Base-by-base conservation (phyloP, 768 basidiomycete genomes). In the Cystofilobasidium macerans region DNA sequence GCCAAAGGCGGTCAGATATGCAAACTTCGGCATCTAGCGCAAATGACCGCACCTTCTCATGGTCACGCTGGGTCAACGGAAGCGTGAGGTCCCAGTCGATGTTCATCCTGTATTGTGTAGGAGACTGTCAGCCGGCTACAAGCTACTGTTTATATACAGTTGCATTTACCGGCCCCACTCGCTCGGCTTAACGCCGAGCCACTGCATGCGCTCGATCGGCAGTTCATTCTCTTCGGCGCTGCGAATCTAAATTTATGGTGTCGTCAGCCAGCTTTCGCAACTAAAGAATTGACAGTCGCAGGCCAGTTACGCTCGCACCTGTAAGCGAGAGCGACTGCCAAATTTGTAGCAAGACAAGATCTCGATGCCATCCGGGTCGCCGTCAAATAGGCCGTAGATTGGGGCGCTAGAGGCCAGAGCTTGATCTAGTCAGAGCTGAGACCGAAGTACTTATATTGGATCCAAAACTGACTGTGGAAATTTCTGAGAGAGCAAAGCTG, bases 291-390 rank as follows among this genome's bases (percentile, higher is more conserved):
- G n/a, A n/a, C n/a, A n/a, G n/a, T n/a, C n/a, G n/a, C n/a, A n/a
- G n/a, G n/a, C n/a, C n/a, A n/a, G n/a, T n/a, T n/a, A n/a, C n/a
- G n/a, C n/a, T n/a, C 87, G 48, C 79, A 79, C 76, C 91, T 80
- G 42, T 77, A 78, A 58, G 75, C 76, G 65, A n/a, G 78, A 58
- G 75, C 76, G 65, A n/a, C 90, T 92, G 13, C 95, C 95, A 71
- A 82, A 83, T 68, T 83, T 87, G 77, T 90, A 97, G 12, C 88
- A 86, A 0, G 87, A 86, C 16, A 92, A 81, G 69, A 99, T 97
- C 69, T 94, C 90, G 48, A 98, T 74, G 1, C 95, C 95, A 74
- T 88, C 88, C 0, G 93, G 86, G 74, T 99, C 95, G 0, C 83
- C 86, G 72, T 99, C 95, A 8, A 98, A 87, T 40, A 98, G 76